Evolutionary conservation across 2,329 filamentous ascomycete genomes (phyloP).

Genomic region (Fusarium keratoplasticum): DNA sequence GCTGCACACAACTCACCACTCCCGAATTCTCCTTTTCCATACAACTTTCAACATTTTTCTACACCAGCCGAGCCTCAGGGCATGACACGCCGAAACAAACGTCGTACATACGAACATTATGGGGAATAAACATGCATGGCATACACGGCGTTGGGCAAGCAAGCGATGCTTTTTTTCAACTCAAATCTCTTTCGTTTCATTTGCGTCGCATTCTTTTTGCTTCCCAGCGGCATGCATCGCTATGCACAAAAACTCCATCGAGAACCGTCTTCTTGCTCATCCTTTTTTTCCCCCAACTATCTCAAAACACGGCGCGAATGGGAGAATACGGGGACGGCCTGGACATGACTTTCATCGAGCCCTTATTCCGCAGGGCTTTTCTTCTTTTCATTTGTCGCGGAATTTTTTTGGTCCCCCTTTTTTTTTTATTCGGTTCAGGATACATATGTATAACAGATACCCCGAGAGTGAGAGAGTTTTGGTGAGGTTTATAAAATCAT

Average conservation of each 20-base stretch:
- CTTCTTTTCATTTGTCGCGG: conserved; percentile 39
- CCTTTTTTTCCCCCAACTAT: background rate
- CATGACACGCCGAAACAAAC: conserved; percentile 25
- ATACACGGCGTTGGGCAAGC: conserved; percentile 41
- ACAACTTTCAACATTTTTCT: conserved; percentile 16
- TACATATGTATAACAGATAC: conserved; percentile 47
- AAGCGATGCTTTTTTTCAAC: conserved; percentile 35
- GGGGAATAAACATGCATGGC: conserved; percentile 35
- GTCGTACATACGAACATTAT: conserved; percentile 31
- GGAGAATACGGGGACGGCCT: conserved; percentile 20
- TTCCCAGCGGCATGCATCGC: conserved; percentile 20
- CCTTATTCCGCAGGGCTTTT: conserved; percentile 15
- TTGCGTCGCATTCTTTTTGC: conserved; percentile 19
- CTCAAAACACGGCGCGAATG: background rate
- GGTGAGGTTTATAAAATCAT: conserved; percentile 34
- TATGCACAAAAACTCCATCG: conserved; percentile 22
- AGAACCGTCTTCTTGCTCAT: background rate
- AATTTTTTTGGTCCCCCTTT: conserved; percentile 24
- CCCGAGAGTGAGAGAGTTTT: conserved; percentile 42
- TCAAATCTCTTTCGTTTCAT: conserved; percentile 17
- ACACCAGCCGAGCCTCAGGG: conserved; percentile 32
- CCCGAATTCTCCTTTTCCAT: conserved; percentile 5
- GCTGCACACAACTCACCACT: conserved; percentile 27
- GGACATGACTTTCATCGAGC: conserved; percentile 17
- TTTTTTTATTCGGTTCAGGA: conserved; percentile 31